Conservation (phyloP, 495 filamentous ascomycete genomes). For the Chaetomidium leptoderma region DNA sequence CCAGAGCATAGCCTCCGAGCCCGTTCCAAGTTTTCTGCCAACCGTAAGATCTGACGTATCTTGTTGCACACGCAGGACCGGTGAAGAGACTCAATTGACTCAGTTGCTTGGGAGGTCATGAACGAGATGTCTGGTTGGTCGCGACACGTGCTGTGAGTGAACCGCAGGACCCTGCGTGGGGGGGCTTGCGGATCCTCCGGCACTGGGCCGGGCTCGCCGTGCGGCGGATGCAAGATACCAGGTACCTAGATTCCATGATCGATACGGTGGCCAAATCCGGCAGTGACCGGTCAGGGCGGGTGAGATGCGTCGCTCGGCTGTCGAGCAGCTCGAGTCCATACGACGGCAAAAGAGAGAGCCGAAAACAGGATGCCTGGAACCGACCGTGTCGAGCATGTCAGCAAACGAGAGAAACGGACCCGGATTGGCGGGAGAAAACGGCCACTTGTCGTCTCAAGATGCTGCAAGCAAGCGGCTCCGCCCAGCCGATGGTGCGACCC, state of each 20-base stretch:
- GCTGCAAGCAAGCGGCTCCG: conserved; percentile 21
- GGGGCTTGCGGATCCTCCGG: conserved; percentile 11
- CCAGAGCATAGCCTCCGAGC: conserved; percentile 17
- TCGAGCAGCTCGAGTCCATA: background rate
- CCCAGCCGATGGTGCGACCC: conserved; percentile 8
- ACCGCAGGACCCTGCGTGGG: background rate
- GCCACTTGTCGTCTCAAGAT: conserved; percentile 2
- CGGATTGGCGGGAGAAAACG: conserved; percentile 3
- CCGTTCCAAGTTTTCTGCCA: background rate
- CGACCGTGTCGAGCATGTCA: conserved; percentile 20
- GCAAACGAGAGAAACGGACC: background rate
- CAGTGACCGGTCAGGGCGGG: conserved; percentile 2
- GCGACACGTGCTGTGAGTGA: background rate
- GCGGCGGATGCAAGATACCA: conserved; percentile 4
- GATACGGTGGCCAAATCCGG: conserved; percentile 15
- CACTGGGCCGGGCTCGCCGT: background rate
- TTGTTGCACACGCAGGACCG: background rate
- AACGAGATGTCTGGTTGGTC: conserved; percentile 11
- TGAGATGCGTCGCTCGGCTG: conserved; percentile 3
- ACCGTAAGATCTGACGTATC: conserved; percentile 15
- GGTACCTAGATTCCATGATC: conserved; percentile 3
- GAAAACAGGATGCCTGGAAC: conserved; percentile 9
- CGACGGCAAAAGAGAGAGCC: background rate
- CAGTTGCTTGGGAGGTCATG: background rate
- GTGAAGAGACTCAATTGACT: background rate